These are phyloP conservation scores for Phytophthora aleatoria DNA, from an alignment of 352 stramenopile genomes.

Conservation along the genomic window DNA sequence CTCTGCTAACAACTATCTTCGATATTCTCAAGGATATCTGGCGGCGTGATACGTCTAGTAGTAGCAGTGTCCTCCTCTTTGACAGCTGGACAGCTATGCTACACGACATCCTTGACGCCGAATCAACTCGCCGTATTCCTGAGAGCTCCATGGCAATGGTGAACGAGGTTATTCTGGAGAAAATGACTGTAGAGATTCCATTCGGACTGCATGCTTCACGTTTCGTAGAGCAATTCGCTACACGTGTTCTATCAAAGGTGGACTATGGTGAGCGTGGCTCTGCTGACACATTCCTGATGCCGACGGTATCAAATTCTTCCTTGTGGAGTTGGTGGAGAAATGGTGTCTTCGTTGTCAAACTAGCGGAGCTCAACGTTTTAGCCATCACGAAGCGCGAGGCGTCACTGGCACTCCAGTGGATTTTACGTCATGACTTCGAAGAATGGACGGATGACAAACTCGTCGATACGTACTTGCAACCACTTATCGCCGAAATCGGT, in stretches of 20 bases:
- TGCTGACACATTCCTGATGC: slow-evolving; percentile 25
- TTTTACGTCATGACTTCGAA: slow-evolving; percentile 39
- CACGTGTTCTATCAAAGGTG: slow-evolving; percentile 32
- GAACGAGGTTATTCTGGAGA: slow-evolving; percentile 22
- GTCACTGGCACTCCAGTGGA: slow-evolving; percentile 37
- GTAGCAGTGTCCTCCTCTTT: slow-evolving; percentile 26
- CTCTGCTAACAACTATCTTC: slow-evolving; percentile 24
- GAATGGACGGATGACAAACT: slow-evolving; percentile 31
- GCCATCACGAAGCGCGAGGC: slow-evolving; percentile 30
- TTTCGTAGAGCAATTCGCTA: slow-evolving; percentile 36
- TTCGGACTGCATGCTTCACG: slow-evolving; percentile 13
- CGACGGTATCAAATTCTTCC: slow-evolving; percentile 2
- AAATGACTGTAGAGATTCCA: slow-evolving; percentile 31
- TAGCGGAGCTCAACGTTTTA: slow-evolving; percentile 23
- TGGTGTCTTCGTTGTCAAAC: slow-evolving; percentile 31
- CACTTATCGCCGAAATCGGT: slow-evolving; percentile 26
- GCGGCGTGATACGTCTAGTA: slow-evolving; percentile 15
- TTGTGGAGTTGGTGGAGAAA: slow-evolving; percentile 45
- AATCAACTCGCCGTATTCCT: slow-evolving; percentile 8
- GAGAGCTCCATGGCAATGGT: slow-evolving; percentile 25
- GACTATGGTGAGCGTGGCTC: slow-evolving; percentile 21
- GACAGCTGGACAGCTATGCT: slow-evolving; percentile 38
- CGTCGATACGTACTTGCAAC: slow-evolving; percentile 19
- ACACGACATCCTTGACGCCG: slow-evolving; percentile 16
- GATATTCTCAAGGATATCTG: slow-evolving; percentile 31